These are phyloP conservation scores for Naganishia sp. DNA, from an alignment of 1,284 basidiomycete genomes.

Conservation along the genomic window DNA sequence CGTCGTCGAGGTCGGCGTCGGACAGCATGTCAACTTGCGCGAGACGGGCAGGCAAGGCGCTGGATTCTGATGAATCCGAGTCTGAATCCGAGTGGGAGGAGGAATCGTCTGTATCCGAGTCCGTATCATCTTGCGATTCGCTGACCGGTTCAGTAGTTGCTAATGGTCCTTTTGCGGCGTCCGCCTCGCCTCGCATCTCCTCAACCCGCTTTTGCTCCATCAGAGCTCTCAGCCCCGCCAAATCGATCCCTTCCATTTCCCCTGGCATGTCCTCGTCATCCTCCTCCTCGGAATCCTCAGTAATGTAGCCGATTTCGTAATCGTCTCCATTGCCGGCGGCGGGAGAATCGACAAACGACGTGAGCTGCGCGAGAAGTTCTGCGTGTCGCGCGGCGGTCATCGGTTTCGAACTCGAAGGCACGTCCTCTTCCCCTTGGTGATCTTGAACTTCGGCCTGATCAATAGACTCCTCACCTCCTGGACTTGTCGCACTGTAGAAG, in stretches of 20 bases:
- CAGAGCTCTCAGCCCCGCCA: constrained; percentile 7
- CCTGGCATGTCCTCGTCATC: constrained; percentile 12
- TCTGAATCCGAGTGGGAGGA: constrained; percentile 12
- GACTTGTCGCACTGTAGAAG: background rate
- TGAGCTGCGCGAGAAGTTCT: constrained; percentile 31
- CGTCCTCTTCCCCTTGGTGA: background rate
- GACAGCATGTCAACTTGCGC: constrained; percentile 30
- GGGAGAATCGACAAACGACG: constrained; percentile 16
- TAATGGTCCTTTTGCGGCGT: background rate
- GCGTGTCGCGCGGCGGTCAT: constrained; percentile 27
- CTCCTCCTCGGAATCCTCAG: constrained; percentile 33
- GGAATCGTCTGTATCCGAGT: background rate
- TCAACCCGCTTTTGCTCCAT: constrained; percentile 9
- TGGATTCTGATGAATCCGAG: constrained; percentile 28
- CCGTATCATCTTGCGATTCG: constrained; percentile 10
- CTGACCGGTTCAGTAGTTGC: background rate
- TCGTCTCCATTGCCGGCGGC: constrained; percentile 1
- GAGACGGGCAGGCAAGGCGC: constrained; percentile 14
- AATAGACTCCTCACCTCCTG: background rate
- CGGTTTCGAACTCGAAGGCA: background rate
- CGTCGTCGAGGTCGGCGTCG: constrained; percentile 22
- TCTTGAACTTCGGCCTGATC: background rate
- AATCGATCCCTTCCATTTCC: constrained; percentile 18
- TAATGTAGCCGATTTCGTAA: constrained; percentile 31
- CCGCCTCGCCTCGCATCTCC: background rate